These are phyloP conservation scores for Babesia divergens DNA, from an alignment of 169 alveolate species.

Conservation along the genomic window DNA sequence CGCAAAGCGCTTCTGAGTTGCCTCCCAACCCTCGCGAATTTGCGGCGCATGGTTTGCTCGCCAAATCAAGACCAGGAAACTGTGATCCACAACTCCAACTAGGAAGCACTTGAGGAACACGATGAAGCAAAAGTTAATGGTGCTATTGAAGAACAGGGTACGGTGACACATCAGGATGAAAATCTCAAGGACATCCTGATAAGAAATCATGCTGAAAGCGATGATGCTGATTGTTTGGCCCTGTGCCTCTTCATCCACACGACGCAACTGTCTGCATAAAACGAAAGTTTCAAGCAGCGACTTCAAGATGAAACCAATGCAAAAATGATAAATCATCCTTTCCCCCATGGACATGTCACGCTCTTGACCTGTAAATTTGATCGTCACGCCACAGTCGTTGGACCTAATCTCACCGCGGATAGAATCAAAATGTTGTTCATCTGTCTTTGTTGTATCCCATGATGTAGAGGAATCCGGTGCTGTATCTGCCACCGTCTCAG, in stretches of 20 bases:
- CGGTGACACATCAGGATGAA: conserved; percentile 69
- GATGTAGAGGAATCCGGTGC: not conserved
- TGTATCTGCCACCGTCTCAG: not conserved
- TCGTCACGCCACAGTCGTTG: conserved; percentile 20
- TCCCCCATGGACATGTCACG: conserved; percentile 35
- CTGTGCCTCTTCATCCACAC: conserved; percentile 29
- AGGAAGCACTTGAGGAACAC: conserved; percentile 61
- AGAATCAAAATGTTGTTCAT: not conserved
- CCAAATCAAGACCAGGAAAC: conserved; percentile 71
- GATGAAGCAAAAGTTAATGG: conserved; percentile 34
- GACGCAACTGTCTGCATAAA: conserved; percentile 20
- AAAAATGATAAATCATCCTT: not conserved
- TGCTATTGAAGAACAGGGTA: conserved; percentile 22
- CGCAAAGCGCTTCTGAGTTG: conserved; percentile 63
- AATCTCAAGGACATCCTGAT: conserved; percentile 67
- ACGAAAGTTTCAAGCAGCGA: conserved; percentile 12
- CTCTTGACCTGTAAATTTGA: conserved; percentile 34
- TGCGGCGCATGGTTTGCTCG: conserved; percentile 69
- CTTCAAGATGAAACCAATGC: conserved; percentile 10
- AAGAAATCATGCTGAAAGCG: conserved; percentile 62
- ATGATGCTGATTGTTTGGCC: conserved; percentile 57
- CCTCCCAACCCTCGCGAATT: conserved; percentile 71
- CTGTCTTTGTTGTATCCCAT: not conserved
- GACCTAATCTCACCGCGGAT: conserved; percentile 17
- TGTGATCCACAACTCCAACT: conserved; percentile 66